Conservation (phyloP, 73 alveolate genomes). For the Paramecium caudatum region DNA sequence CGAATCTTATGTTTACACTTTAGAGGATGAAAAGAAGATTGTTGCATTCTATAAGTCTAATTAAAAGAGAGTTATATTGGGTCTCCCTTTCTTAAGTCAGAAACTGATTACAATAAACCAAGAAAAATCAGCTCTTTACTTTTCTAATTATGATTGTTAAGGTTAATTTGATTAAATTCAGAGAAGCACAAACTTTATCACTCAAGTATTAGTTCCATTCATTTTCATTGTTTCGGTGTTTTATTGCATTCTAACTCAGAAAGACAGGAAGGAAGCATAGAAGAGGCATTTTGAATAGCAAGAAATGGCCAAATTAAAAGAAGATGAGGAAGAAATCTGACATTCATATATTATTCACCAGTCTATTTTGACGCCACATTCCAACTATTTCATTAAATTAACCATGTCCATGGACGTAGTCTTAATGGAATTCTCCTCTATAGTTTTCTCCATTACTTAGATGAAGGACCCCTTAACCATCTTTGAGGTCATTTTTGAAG, state of each 20-base stretch:
- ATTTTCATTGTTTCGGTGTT: neutral
- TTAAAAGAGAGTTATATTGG: neutral
- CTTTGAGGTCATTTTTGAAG: slow-evolving; percentile 72
- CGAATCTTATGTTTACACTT: neutral
- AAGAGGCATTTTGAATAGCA: neutral
- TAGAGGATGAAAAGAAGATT: neutral
- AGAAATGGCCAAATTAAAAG: slow-evolving; percentile 37
- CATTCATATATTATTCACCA: slow-evolving; percentile 9
- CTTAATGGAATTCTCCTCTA: slow-evolving; percentile 68
- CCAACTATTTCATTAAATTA: slow-evolving; percentile 9
- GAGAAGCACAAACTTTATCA: neutral
- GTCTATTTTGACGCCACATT: slow-evolving; percentile 32
- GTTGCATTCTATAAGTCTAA: slow-evolving; percentile 8
- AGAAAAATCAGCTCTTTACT: neutral
- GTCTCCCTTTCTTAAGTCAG: neutral
- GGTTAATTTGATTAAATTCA: neutral
- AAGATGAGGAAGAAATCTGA: slow-evolving; percentile 23
- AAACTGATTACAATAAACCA: neutral
- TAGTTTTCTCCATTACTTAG: slow-evolving; percentile 65
- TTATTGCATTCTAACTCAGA: slow-evolving; percentile 22
- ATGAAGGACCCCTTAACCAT: slow-evolving; percentile 70
- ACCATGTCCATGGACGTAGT: slow-evolving; percentile 74
- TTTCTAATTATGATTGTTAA: slow-evolving; percentile 25
- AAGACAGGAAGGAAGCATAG: neutral
- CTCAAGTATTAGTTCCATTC: neutral